phyloP scores from a whole-genome alignment of 495 filamentous ascomycete species.

The Penicillium antarcticum region DNA sequence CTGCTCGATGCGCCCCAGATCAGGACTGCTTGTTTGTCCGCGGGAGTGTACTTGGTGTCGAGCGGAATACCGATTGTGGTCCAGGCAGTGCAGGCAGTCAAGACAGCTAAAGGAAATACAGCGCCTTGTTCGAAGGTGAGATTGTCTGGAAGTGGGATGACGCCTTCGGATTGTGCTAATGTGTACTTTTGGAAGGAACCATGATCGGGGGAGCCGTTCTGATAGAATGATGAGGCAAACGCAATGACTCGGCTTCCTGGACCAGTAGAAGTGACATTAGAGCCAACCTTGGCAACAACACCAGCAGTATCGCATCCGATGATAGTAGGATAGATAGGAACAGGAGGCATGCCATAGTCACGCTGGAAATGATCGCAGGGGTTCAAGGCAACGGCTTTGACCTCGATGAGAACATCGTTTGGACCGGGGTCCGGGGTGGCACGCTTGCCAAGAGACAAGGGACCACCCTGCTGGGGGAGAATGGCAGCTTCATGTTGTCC shows the following conservation, averaged over 20 bases:
- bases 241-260: slow-evolving; percentile 35
- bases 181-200: slow-evolving; percentile 39
- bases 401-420: slow-evolving; percentile 14
- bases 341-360: slow-evolving; percentile 13
- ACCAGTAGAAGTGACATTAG: slow-evolving; percentile 23
- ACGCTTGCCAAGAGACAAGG: slow-evolving; percentile 6
- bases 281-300: slow-evolving; percentile 31
- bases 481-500: slow-evolving; percentile 11
- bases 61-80: slow-evolving; percentile 33
- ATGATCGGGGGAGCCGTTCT: slow-evolving; percentile 25
- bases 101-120: slow-evolving; percentile 35
- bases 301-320: slow-evolving; percentile 32
- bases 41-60: slow-evolving; percentile 21
- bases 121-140: slow-evolving; percentile 38
- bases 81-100: slow-evolving; percentile 30
- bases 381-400: slow-evolving; percentile 11
- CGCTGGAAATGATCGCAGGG: slow-evolving; percentile 7
- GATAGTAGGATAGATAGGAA: slow-evolving; percentile 33
- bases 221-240: slow-evolving; percentile 30
- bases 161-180: slow-evolving; percentile 20
- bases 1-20: slow-evolving; percentile 51
- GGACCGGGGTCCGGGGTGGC: slow-evolving; percentile 13
- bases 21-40: slow-evolving; percentile 33
- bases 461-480: slow-evolving; percentile 8
- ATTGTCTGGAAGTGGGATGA: slow-evolving; percentile 28